Conservation (phyloP, 2,329 filamentous ascomycete genomes). For the Mycosphaerella sp. region DNA sequence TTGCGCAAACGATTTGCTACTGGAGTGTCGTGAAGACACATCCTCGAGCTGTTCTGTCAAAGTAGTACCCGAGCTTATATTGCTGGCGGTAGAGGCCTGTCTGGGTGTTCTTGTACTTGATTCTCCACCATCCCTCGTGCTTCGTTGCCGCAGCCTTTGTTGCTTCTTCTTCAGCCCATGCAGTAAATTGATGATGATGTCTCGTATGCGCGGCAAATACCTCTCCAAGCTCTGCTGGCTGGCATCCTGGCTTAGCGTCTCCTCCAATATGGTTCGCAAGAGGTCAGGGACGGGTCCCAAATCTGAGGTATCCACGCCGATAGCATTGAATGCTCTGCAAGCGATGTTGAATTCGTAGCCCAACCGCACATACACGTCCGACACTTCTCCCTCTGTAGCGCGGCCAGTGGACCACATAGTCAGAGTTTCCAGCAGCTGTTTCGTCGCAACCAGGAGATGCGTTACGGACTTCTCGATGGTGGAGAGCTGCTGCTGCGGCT, state of each 20-base stretch:
- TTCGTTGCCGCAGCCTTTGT: constrained; percentile 65
- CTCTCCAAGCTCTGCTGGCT: constrained; percentile 88
- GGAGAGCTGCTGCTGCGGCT: constrained; percentile 72
- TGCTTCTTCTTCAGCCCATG: constrained; percentile 97
- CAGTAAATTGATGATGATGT: constrained; percentile 96
- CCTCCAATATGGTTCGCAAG: constrained; percentile 82
- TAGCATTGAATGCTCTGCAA: constrained; percentile 91
- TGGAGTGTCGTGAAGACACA: constrained; percentile 36
- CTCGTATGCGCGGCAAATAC: constrained; percentile 87
- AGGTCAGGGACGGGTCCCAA: constrained; percentile 92
- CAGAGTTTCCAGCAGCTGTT: constrained; percentile 92
- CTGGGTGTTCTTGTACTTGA: constrained; percentile 30
- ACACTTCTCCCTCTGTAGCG: constrained; percentile 90
- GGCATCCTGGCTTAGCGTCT: constrained; percentile 93
- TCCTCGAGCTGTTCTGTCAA: constrained; percentile 44
- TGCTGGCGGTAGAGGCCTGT: constrained; percentile 45
- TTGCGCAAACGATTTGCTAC: constrained; percentile 36
- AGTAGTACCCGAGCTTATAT: constrained; percentile 39
- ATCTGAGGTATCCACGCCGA: constrained; percentile 91
- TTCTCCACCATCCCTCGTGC: constrained; percentile 36
- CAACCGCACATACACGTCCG: constrained; percentile 93
- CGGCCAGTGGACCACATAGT: constrained; percentile 95
- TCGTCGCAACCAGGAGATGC: constrained; percentile 93
- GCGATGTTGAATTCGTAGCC: constrained; percentile 99
- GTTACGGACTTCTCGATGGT: constrained; percentile 99